Evolutionary conservation across 257 asterid genomes (phyloP), one percentile per base, ranked within the genome.

Genomic region (Galeopsis tetrahit): DNA sequence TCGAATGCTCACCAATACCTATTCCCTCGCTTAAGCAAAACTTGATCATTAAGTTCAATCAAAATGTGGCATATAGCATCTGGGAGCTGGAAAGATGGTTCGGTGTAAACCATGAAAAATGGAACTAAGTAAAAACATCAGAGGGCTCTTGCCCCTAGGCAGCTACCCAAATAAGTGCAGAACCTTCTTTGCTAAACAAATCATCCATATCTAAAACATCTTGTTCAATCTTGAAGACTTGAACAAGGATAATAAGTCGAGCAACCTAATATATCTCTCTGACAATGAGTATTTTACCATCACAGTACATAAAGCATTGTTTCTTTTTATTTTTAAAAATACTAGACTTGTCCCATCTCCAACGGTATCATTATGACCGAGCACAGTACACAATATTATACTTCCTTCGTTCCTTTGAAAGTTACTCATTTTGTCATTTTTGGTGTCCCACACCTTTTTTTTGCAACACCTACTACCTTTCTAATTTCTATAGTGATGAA

Each of bases 41-140:
- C 51, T 62, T 40, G 35, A 62, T n/a, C 53, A 40, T 70, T 62
- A 62, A 14, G 42, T 72, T 15, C 70, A 60, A 31, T 60, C 6
- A 69, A 39, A 72, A 40, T 53, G 57, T 39, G 56, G 49, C 60
- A 57, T 28, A 52, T 51, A 51, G 42, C 17, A n/a, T 40, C 43
- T 39, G 31, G 35, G 15, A 28, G 52, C 61, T 15, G 10, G 36
- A 40, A 42, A 40, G 44, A 52, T 14, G 48, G 42, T 44, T 56
- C 53, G 56, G 31, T 39, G 34, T n/a, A 49, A n/a, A 5, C 10
- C 42, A 58, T 10, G 42, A 32, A 63, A 72, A n/a, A 56, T 66
- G 68, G 35, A 39, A 31, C 55, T 40, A 14, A 4, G 10, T 1
- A 10, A 53, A 36, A 15, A 66, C 1, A 21, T 7, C 36, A 21